A percentile compares a stretch with the other conserved stretches of the same genome.
Evolutionary conservation across 495 filamentous ascomycete genomes (phyloP).

Genomic region (Penicillium bovifimosum): DNA sequence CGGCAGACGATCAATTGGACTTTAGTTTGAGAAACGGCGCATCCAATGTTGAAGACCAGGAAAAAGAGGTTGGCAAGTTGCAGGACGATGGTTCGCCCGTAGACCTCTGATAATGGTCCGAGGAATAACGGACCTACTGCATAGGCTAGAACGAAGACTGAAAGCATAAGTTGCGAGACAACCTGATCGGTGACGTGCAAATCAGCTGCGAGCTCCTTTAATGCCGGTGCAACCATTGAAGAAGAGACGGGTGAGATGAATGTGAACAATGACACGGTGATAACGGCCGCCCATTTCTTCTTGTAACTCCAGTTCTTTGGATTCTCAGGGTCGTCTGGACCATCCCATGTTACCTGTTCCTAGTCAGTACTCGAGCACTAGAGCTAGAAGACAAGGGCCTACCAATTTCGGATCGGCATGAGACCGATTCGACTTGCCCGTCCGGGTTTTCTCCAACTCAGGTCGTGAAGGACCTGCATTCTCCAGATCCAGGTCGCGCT

Average conservation of each 20-base stretch:
- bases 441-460: constrained; percentile 23
- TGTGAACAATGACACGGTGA: constrained; percentile 56
- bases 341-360: constrained; percentile 47
- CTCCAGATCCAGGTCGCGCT: constrained; percentile 31
- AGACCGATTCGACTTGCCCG: constrained; percentile 16
- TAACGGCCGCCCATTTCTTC: constrained; percentile 59
- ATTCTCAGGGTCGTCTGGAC: constrained; percentile 52
- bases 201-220: constrained; percentile 53
- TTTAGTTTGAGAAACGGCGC: constrained; percentile 47
- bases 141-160: constrained; percentile 72
- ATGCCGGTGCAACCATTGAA: constrained; percentile 67
- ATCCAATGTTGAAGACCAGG: constrained; percentile 53
- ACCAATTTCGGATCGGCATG: constrained; percentile 26
- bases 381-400: not conserved
- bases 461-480: constrained; percentile 7
- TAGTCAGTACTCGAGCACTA: not conserved
- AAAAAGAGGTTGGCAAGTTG: constrained; percentile 62
- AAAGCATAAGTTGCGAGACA: constrained; percentile 55
- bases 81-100: constrained; percentile 60
- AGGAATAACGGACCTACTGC: constrained; percentile 64
- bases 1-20: constrained; percentile 50
- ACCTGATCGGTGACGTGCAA: constrained; percentile 55
- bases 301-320: constrained; percentile 53
- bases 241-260: constrained; percentile 69
- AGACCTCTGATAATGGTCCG: constrained; percentile 69